These are phyloP conservation scores for Salix exigua DNA, from an alignment of 345 rosid genomes.

Conservation along the genomic window DNA sequence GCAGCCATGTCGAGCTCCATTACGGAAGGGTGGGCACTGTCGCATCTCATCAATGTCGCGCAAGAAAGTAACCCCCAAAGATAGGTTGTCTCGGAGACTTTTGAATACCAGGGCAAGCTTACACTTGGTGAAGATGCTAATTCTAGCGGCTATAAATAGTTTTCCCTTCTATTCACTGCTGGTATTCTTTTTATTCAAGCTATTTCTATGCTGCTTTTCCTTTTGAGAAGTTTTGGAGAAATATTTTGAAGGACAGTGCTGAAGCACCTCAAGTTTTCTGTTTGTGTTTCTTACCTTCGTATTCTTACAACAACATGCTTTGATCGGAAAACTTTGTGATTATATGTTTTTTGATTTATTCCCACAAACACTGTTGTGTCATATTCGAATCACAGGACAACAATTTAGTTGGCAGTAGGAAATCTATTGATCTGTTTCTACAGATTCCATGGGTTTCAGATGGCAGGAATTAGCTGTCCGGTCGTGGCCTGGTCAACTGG, in stretches of 20 bases:
- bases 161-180: no score
- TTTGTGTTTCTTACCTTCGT: no score
- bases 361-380: background rate
- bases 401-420: background rate
- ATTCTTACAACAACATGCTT: no score
- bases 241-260: no score
- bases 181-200: no score
- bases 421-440: background rate
- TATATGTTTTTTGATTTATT: background rate
- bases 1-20: slow-evolving; percentile 71
- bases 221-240: no score
- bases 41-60: slow-evolving; percentile 54
- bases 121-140: slow-evolving; percentile 51
- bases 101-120: slow-evolving; percentile 44
- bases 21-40: slow-evolving; percentile 73
- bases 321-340: background rate
- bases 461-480: background rate
- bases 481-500: background rate
- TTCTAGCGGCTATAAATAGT: background rate
- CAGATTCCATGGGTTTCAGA: background rate
- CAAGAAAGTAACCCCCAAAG: slow-evolving; percentile 62
- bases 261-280: no score
- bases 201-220: no score
- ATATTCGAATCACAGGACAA: background rate
- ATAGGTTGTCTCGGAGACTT: slow-evolving; percentile 55